phyloP scores from a whole-genome alignment of 2,329 filamentous ascomycete genomes.

The Pseudogymnoascus sp. region DNA sequence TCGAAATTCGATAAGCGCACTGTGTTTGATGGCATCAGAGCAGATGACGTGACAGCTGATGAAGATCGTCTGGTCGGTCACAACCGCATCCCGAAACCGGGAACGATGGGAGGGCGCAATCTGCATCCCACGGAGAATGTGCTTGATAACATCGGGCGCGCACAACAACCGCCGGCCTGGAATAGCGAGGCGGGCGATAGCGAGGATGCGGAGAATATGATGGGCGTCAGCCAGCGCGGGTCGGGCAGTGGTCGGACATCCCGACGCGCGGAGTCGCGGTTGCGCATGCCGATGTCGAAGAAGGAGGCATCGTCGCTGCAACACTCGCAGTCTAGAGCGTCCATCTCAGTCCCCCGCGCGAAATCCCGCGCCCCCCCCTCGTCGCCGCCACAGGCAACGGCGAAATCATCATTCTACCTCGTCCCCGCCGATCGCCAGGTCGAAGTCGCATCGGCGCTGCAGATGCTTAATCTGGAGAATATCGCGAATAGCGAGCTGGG shows the following conservation, averaged over 20 bases:
- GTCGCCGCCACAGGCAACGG: slow-evolving; percentile 22
- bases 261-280: slow-evolving; percentile 31
- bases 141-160: slow-evolving; percentile 43
- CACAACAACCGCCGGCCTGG: slow-evolving; percentile 36
- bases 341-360: slow-evolving; percentile 28
- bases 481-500: slow-evolving; percentile 82
- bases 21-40: slow-evolving; percentile 85
- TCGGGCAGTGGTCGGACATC: slow-evolving; percentile 37
- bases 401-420: slow-evolving; percentile 38
- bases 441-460: slow-evolving; percentile 60
- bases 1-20: slow-evolving; percentile 92
- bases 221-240: slow-evolving; percentile 19
- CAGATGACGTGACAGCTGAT: slow-evolving; percentile 81
- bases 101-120: slow-evolving; percentile 77
- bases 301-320: neutral
- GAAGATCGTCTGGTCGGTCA: slow-evolving; percentile 84
- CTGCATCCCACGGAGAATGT: slow-evolving; percentile 89
- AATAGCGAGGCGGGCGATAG: slow-evolving; percentile 67
- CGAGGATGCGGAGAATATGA: slow-evolving; percentile 21
- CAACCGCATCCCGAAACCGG: slow-evolving; percentile 62
- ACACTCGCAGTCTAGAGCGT: slow-evolving; percentile 20
- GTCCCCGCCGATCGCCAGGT: slow-evolving; percentile 47
- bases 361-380: slow-evolving; percentile 26
- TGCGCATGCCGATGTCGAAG: slow-evolving; percentile 8
- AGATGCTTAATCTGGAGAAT: slow-evolving; percentile 89